Percentiles rank a stretch among this genome's conserved stretches.
These are phyloP conservation scores for Aspergillus bombycis DNA, from an alignment of 2,329 filamentous ascomycete species.

Conservation along the genomic window DNA sequence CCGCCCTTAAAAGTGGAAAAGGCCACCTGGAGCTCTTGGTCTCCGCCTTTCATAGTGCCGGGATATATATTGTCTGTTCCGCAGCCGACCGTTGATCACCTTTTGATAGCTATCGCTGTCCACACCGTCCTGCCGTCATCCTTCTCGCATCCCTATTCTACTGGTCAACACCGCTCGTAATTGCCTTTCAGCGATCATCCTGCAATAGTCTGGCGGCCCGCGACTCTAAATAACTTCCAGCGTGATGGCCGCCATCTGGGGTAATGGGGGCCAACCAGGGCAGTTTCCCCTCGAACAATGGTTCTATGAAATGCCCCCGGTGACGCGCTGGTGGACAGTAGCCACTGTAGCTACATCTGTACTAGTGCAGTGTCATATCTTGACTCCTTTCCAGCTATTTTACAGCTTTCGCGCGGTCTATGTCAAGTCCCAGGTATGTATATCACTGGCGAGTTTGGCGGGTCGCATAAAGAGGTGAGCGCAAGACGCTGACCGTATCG, in stretches of 20 bases:
- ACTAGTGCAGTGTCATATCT: conserved; percentile 87
- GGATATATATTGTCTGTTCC: neutral
- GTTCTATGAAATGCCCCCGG: conserved; percentile 98
- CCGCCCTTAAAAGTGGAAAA: conserved; percentile 22
- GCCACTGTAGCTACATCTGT: conserved; percentile 86
- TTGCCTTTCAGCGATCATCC: neutral
- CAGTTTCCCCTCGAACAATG: conserved; percentile 88
- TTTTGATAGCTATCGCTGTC: no score
- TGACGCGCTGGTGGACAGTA: conserved; percentile 95
- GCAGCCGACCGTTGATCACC: neutral
- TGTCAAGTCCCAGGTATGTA: conserved; percentile 82
- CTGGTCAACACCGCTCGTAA: no score
- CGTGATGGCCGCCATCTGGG: conserved; percentile 49
- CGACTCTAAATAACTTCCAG: conserved; percentile 4
- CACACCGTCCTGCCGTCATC: neutral
- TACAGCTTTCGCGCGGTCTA: conserved; percentile 95
- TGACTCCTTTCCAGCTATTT: conserved; percentile 94
- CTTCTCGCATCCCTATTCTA: neutral
- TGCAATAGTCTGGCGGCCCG: neutral
- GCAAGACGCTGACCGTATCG: conserved; percentile 17
- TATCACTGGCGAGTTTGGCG: neutral
- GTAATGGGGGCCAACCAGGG: conserved; percentile 51
- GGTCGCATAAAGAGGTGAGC: conserved; percentile 1
- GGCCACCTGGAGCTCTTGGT: conserved; percentile 25
- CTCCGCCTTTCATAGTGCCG: conserved; percentile 3